phyloP scores from a whole-genome alignment of 2,329 filamentous ascomycete genomes.

The Plenodomus tracheiphilus region DNA sequence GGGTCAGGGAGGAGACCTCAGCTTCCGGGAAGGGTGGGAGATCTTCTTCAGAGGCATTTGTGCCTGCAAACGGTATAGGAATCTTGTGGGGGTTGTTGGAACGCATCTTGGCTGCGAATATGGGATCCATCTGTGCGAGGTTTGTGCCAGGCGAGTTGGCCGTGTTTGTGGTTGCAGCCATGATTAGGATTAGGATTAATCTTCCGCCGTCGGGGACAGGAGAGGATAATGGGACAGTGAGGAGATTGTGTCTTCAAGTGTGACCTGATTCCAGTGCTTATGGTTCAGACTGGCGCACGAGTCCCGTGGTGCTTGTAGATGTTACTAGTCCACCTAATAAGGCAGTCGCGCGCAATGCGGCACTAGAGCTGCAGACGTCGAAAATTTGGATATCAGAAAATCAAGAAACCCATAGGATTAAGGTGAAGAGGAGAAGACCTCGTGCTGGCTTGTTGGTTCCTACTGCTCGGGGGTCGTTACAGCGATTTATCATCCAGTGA shows the following conservation, averaged over 20 bases:
- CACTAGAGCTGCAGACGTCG: constrained; percentile 5
- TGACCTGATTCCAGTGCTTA: too few relatives aligned
- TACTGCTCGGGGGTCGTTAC: neutral
- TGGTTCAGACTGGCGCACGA: too few relatives aligned
- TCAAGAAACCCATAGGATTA: neutral
- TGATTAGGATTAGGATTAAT: neutral
- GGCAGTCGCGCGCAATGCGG: constrained; percentile 13
- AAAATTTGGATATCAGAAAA: neutral
- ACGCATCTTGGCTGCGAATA: constrained; percentile 6
- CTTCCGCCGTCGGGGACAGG: too few relatives aligned
- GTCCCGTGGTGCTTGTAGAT: neutral
- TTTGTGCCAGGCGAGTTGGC: constrained; percentile 20
- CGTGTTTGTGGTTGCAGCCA: constrained; percentile 9
- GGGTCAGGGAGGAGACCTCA: constrained; percentile 29
- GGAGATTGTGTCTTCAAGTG: too few relatives aligned
- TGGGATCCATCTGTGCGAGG: constrained; percentile 6
- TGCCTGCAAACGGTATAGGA: constrained; percentile 15
- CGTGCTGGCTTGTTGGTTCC: neutral
- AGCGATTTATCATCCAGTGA: neutral
- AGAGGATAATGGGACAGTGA: too few relatives aligned
- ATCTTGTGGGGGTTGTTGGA: constrained; percentile 9
- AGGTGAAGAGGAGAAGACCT: constrained; percentile 1
- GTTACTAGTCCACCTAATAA: constrained; percentile 13
- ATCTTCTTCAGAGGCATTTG: constrained; percentile 32
- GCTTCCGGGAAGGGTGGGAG: constrained; percentile 34